phyloP scores from a whole-genome alignment of 148 eudicot species.

The Silene latifolia region DNA sequence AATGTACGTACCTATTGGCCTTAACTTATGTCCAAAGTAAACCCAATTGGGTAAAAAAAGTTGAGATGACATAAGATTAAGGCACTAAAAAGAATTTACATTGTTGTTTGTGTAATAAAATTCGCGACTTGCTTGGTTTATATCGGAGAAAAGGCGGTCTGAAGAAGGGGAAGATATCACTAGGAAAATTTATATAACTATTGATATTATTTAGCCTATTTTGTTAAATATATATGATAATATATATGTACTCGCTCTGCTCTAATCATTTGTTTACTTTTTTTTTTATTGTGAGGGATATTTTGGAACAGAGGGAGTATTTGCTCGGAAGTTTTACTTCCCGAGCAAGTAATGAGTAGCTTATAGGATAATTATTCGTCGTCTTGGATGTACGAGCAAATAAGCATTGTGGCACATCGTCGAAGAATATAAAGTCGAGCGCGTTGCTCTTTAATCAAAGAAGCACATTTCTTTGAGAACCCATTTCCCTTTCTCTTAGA shows the following conservation, averaged over 20 bases:
- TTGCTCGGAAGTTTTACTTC: too few relatives aligned
- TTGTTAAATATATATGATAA: too few relatives aligned
- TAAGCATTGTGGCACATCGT: constrained; percentile 89
- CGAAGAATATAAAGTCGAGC: constrained; percentile 74
- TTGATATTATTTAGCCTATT: too few relatives aligned
- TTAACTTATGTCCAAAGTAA: constrained; percentile 17
- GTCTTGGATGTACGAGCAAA: constrained; percentile 78
- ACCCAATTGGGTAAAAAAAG: constrained; percentile 28
- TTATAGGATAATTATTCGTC: constrained; percentile 50
- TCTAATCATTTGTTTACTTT: neutral
- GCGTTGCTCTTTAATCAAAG: constrained; percentile 71
- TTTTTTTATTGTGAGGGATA: too few relatives aligned
- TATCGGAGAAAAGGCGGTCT: constrained; percentile 4
- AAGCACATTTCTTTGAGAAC: constrained; percentile 68
- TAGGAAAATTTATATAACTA: too few relatives aligned
- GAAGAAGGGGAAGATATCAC: constrained; percentile 1
- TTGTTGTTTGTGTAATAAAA: constrained; percentile 8
- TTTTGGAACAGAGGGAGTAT: neutral
- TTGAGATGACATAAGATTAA: constrained; percentile 18
- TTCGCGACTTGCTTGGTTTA: constrained; percentile 5
- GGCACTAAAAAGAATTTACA: constrained; percentile 20
- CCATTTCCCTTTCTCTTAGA: constrained; percentile 45
- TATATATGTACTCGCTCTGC: neutral
- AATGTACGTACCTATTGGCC: constrained; percentile 2
- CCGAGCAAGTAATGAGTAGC: neutral